Conservation (phyloP, 805 yeast species). For the Kluyveromyces starmeri region DNA sequence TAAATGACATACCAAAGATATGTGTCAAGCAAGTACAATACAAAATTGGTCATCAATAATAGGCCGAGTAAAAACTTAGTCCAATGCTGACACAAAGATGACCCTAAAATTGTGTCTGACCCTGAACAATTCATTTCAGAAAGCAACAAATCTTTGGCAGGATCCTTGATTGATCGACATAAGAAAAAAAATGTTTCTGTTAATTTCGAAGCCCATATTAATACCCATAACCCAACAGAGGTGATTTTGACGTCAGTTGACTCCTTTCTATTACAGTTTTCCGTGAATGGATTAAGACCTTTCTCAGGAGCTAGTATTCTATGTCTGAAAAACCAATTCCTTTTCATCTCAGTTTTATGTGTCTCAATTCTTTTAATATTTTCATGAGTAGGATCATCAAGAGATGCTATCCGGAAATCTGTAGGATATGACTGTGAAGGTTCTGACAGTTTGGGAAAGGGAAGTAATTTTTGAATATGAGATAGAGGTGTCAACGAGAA, state of each 20-base stretch:
- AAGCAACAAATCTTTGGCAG: conserved; percentile 48
- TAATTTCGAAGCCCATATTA: conserved; percentile 51
- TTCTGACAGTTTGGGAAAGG: not conserved
- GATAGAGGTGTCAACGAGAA: conserved; percentile 43
- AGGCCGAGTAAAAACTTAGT: conserved; percentile 41
- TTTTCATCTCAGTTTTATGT: conserved; percentile 49
- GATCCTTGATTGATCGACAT: conserved; percentile 53
- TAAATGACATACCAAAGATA: conserved; percentile 72
- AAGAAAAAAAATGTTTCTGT: conserved; percentile 62
- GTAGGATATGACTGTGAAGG: not conserved
- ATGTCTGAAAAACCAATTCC: conserved; percentile 45
- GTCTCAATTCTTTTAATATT: conserved; percentile 40
- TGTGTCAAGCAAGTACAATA: conserved; percentile 60
- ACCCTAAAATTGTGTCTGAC: conserved; percentile 46
- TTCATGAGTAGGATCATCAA: conserved; percentile 25
- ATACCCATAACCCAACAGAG: conserved; percentile 51
- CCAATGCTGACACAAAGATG: conserved; percentile 39
- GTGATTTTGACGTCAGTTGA: not conserved
- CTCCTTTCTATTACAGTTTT: conserved; percentile 33
- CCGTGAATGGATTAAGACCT: conserved; percentile 8
- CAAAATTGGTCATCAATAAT: conserved; percentile 44
- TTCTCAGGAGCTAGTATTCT: too few species aligned
- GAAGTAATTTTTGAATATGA: not conserved
- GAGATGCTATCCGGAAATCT: not conserved
- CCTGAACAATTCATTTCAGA: conserved; percentile 41